Evolutionary conservation across 1,284 basidiomycete species (phyloP), one percentile per base, ranked within the genome.

Genomic region (Fomitopsis palustris): DNA sequence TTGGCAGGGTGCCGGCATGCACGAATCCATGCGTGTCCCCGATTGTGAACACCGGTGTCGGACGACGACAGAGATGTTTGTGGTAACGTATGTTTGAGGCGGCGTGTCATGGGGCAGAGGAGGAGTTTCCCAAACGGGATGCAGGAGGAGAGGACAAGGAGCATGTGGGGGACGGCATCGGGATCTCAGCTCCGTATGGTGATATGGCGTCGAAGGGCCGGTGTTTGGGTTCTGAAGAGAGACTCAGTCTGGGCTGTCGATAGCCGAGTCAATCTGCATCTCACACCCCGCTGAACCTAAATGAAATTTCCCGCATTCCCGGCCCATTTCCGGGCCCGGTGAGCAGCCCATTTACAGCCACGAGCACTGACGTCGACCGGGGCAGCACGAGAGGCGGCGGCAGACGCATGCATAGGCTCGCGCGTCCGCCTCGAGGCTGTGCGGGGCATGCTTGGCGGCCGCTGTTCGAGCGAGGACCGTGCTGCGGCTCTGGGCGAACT

Each of bases 261-360:
- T 56, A 60, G 39, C 58, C 58, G 58, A 60, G 35, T 37, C 54
- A 56, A 60, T 55, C 54, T 56, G 43, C 35, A 59, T 54, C 57
- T 58, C 57, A 54, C 27, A 54, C 49, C 43, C 39, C 42, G 42
- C 49, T 52, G 31, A 35, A 52, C 19, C 16, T 16, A 35, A 52
- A 52, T 52, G 49, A 37, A 33, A 31, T 52, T 52, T 52, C 47
- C 25, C 29, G 31, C 29, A 52, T 47, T 7, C 21, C 45, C 45
- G 45, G 45, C 45, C 45, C 45, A 29, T 27, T 14, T 29, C 49
- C 49, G 49, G 49, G 31, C 31, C 49, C 49, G 49, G 49, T 19
- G 27, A 3, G 49, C 49, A n/a, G 49, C 8, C n/a, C 27, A 47
- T 23, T 27, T 16, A 47, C 16, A 31, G 23, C 19, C 19, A 25